A percentile compares a stretch with the other conserved stretches of the same genome.
phyloP scores from a whole-genome alignment of 2,329 filamentous ascomycete genomes.

The Fusarium drepaniforme region DNA sequence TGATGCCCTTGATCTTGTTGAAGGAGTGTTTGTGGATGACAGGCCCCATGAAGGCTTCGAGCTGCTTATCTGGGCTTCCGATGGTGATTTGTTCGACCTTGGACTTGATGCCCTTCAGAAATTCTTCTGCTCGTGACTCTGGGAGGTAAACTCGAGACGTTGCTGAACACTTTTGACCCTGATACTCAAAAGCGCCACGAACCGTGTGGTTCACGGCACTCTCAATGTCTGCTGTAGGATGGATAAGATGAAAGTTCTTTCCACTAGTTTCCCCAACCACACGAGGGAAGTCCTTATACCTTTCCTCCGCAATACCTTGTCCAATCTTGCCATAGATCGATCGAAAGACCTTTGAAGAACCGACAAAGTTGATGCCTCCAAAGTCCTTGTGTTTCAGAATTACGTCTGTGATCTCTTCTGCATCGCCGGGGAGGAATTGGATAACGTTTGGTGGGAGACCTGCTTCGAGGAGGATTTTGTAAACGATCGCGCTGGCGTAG shows the following conservation, averaged over 20 bases:
- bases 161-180: slow-evolving; percentile 65
- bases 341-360: background rate
- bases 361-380: background rate
- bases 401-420: slow-evolving; percentile 47
- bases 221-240: slow-evolving; percentile 57
- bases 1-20: slow-evolving; percentile 29
- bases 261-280: slow-evolving; percentile 63
- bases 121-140: background rate
- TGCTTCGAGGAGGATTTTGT: slow-evolving; percentile 54
- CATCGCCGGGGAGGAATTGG: slow-evolving; percentile 53
- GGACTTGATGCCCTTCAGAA: slow-evolving; percentile 32
- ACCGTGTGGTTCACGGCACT: slow-evolving; percentile 61
- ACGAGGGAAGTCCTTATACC: slow-evolving; percentile 46
- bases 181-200: slow-evolving; percentile 62
- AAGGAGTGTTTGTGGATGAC: slow-evolving; percentile 61
- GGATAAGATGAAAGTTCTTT: slow-evolving; percentile 56
- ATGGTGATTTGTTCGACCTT: slow-evolving; percentile 50
- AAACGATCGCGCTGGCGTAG: slow-evolving; percentile 48
- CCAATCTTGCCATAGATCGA: slow-evolving; percentile 31
- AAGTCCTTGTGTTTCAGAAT: slow-evolving; percentile 30
- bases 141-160: slow-evolving; percentile 69
- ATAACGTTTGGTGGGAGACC: slow-evolving; percentile 52
- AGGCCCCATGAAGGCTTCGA: slow-evolving; percentile 55
- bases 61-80: slow-evolving; percentile 43
- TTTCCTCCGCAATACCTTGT: background rate